These are phyloP conservation scores for Hyaloscypha variabilis DNA, from an alignment of 495 filamentous ascomycete species.

Conservation along the genomic window DNA sequence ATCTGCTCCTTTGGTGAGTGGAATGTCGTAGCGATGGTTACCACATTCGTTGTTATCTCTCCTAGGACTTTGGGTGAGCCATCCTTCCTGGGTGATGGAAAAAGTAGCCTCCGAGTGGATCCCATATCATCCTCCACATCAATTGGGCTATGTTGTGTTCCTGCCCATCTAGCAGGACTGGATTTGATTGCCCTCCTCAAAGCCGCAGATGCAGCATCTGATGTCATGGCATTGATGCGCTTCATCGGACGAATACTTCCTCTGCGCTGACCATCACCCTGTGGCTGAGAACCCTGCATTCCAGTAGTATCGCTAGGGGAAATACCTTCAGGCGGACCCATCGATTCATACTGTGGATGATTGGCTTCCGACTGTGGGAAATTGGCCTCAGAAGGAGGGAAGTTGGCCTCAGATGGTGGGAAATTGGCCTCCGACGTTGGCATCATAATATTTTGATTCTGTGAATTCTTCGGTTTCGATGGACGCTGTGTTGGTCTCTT, in stretches of 20 bases:
- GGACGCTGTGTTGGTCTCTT: conserved; percentile 46
- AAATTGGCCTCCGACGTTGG: conserved; percentile 52
- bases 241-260: conserved; percentile 35
- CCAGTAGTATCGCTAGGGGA: conserved; percentile 20
- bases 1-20: conserved; percentile 35
- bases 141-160: conserved; percentile 68
- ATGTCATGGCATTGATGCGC: conserved; percentile 37
- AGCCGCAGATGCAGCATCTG: conserved; percentile 58
- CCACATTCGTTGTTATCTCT: conserved; percentile 60
- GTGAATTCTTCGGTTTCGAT: conserved; percentile 46
- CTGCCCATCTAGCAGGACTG: conserved; percentile 66
- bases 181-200: conserved; percentile 68
- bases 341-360: conserved; percentile 36
- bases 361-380: conserved; percentile 37
- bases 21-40: conserved; percentile 44
- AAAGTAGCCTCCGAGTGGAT: conserved; percentile 75
- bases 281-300: conserved; percentile 25
- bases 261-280: conserved; percentile 37
- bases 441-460: conserved; percentile 37
- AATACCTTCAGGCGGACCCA: conserved; percentile 19
- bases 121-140: conserved; percentile 60
- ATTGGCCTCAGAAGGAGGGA: conserved; percentile 43
- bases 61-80: conserved; percentile 59
- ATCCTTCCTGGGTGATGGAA: conserved; percentile 69
- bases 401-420: conserved; percentile 39